phyloP scores from a whole-genome alignment of 2,329 filamentous ascomycete genomes.

The Tolypocladium ophioglossoides region DNA sequence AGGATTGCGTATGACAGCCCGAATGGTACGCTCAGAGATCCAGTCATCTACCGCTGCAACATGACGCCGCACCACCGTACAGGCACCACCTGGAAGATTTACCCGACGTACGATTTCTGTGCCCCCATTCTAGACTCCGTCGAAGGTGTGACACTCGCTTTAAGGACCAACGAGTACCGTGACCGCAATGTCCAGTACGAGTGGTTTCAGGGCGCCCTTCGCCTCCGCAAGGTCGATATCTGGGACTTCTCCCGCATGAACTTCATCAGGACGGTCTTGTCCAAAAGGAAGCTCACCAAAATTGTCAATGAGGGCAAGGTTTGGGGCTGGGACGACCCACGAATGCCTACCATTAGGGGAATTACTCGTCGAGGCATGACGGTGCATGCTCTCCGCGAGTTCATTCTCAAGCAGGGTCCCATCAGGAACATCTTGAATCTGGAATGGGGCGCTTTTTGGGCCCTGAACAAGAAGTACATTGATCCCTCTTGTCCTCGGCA shows the following conservation, averaged over 20 bases:
- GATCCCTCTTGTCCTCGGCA: constrained; percentile 61
- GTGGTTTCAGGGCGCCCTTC: constrained; percentile 69
- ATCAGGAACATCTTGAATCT: constrained; percentile 65
- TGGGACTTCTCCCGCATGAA: constrained; percentile 82
- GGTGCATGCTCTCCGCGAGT: constrained; percentile 62
- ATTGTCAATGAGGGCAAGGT: constrained; percentile 67
- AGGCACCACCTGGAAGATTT: constrained; percentile 70
- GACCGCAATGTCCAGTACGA: constrained; percentile 80
- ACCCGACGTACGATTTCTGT: constrained; percentile 80
- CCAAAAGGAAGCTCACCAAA: constrained; percentile 78
- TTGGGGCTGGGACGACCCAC: constrained; percentile 74
- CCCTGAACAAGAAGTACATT: constrained; percentile 62
- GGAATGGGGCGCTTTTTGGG: constrained; percentile 62
- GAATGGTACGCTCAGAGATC: constrained; percentile 93
- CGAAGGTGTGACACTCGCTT: constrained; percentile 74
- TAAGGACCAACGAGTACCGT: constrained; percentile 78
- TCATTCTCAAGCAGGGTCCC: constrained; percentile 68
- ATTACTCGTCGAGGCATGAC: constrained; percentile 64
- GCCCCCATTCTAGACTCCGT: constrained; percentile 71
- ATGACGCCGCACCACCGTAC: constrained; percentile 65
- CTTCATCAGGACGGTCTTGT: constrained; percentile 73
- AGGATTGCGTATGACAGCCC: constrained; percentile 87
- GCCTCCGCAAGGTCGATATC: constrained; percentile 67
- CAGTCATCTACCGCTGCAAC: constrained; percentile 94
- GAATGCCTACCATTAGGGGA: constrained; percentile 68